Base-by-base conservation (phyloP, 306 rosid species). In the Medicago arabica region DNA sequence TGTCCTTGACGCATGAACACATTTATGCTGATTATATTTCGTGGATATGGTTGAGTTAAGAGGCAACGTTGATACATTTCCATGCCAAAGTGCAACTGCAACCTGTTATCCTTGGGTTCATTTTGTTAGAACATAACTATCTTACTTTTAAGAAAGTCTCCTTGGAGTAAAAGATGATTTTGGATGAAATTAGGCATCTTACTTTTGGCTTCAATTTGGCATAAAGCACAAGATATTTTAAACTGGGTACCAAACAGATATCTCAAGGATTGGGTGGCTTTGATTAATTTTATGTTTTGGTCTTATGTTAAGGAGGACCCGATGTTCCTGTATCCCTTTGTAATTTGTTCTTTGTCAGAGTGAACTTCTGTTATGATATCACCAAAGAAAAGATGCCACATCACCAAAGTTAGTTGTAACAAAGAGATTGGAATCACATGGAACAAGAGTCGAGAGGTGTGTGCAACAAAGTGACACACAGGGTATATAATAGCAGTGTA, bases 241-340 rank as follows among this genome's bases (percentile, higher is more conserved):
- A 64, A 64, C 34, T 47, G 67, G 68, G 68, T 62, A 3, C 21
- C 68, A 8, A 34, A 39, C 47, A 63, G 23, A 36, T n/a, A 63
- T 36, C 39, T 25, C 65, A 59, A 58, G 34, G 40, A 23, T 59
- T n/a, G 44, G 12, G 46, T n/a, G 12, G 28, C 14, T 34, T 39
- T 34, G 25, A 63, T 16, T 12, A 17, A 40, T 41, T 12, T 11
- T 19, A 17, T 58, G 36, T 17, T 64, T 39, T 64, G 28, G 9
- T 64, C 28, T 66, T 18, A 28, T 28, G 54, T 67, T 43, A 39
- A 65, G 70, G 28, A 65, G 31, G 6, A 60, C 17, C 25, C 19
- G 6, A 14, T 60, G 67, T 28, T 12, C 66, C 41, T 7, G 31
- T 23, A 17, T 41, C 50, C 49, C 31, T 40, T 64, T 39, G 50